Evolutionary conservation across 257 asterid genomes (phyloP).

Genomic region (Solanum tarijense): DNA sequence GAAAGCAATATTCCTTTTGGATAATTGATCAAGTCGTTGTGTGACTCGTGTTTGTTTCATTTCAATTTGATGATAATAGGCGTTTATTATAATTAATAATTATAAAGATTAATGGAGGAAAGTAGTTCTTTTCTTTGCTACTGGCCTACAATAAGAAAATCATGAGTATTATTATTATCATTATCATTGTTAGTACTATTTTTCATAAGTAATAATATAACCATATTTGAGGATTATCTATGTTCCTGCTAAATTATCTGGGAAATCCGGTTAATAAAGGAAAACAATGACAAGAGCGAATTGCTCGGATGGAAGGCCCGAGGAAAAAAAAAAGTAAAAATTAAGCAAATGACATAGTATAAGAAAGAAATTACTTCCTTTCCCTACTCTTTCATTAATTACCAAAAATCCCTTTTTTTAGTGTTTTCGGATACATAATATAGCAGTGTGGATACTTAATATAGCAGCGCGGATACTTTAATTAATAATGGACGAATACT

Average conservation of each 20-base stretch:
- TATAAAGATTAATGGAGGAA: background rate
- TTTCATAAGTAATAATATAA: background rate
- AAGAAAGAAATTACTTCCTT: too few relatives aligned
- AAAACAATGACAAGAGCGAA: background rate
- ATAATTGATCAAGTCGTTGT: background rate
- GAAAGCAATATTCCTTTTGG: background rate
- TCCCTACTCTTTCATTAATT: too few relatives aligned
- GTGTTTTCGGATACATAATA: too few relatives aligned
- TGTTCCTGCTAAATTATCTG: background rate
- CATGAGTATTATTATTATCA: background rate
- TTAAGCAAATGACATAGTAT: too few relatives aligned
- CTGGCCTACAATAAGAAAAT: background rate
- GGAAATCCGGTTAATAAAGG: background rate
- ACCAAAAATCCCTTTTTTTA: too few relatives aligned
- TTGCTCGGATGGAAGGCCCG: accelerated
- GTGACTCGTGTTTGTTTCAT: background rate
- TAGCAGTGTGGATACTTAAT: too few relatives aligned
- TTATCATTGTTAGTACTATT: background rate
- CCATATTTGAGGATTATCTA: background rate
- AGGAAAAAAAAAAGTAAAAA: too few relatives aligned
- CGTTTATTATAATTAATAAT: background rate
- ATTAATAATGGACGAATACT: too few relatives aligned
- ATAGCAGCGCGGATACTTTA: too few relatives aligned
- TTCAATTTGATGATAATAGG: background rate
- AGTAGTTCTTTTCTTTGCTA: background rate